Evolutionary conservation across 306 rosid genomes (phyloP), one percentile per base, ranked within the genome.

Genomic region (Lathyrus oleraceus): DNA sequence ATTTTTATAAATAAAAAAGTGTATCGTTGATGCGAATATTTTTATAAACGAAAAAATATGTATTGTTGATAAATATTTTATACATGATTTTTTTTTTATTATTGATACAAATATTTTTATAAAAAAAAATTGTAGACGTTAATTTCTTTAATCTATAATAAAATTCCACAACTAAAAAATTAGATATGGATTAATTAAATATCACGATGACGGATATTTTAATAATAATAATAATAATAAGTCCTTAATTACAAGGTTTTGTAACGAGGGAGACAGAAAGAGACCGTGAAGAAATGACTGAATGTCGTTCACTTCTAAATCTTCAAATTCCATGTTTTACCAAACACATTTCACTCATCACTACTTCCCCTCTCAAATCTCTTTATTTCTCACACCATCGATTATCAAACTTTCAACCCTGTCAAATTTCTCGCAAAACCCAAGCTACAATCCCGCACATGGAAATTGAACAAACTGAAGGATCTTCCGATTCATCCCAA

Each of bases 391-490:
- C 83, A 16, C 10, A 47, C 19, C 2, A 52, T 35, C 84, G 32
- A 10, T 67, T n/a, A 3, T 49, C 77, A 15, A 82, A 47, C 58
- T 20, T 67, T 21, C 81, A 40, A 35, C 54, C 61, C 73, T 48
- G 70, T 80, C 76, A 65, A 71, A 61, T 80, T 75, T 80, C 75
- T 47, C 78, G 76, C 23, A 79, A 21, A 17, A 4, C 48, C 76
- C 59, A 6, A 70, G 85, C 79, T 35, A 25, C 83, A 19, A 62
- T 81, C 67, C 56, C 84, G 15, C 36, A 90, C 71, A 94, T 94
- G 99, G 99, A 87, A 70, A 78, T 73, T 68, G 79, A 85, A 38
- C 81, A 58, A 51, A 65, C 66, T 36, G 82, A 69, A 68, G 39
- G 38, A 19, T 53, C 82, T 54, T 43, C 67, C 9, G 65, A 43